Evolutionary conservation across 495 filamentous ascomycete genomes (phyloP).

Genomic region (Annulohypoxylon stygium): DNA sequence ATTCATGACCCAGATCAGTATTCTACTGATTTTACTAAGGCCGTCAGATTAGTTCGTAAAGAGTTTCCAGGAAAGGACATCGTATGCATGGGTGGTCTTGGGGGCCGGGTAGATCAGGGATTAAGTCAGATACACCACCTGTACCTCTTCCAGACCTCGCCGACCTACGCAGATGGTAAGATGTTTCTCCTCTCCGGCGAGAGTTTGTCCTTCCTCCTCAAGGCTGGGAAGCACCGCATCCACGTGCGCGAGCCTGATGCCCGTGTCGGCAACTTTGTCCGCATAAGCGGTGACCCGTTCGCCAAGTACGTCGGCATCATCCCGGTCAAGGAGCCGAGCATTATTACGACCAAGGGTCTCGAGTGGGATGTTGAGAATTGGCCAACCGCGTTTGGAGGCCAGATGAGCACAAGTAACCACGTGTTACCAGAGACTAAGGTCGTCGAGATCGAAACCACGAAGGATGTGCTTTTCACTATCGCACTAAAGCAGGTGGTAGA

Average conservation of each 20-base stretch:
- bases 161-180: conserved; percentile 58
- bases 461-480: conserved; percentile 86
- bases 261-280: conserved; percentile 51
- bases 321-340: conserved; percentile 77
- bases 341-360: conserved; percentile 81
- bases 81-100: conserved; percentile 83
- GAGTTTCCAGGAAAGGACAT: conserved; percentile 59
- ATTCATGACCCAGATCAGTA: conserved; percentile 80
- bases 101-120: conserved; percentile 91
- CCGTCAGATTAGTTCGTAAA: conserved; percentile 65
- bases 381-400: conserved; percentile 83
- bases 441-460: conserved; percentile 72
- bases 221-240: conserved; percentile 75
- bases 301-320: conserved; percentile 84
- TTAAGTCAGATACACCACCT: conserved; percentile 88
- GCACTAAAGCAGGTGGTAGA: conserved; percentile 64
- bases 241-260: conserved; percentile 63
- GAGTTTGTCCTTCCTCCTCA: conserved; percentile 84
- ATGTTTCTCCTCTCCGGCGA: conserved; percentile 82
- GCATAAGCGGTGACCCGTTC: conserved; percentile 59
- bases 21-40: conserved; percentile 79
- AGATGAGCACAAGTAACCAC: conserved; percentile 95
- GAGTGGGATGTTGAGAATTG: conserved; percentile 91
- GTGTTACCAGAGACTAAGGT: conserved; percentile 64
- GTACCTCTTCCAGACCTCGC: conserved; percentile 67